A percentile compares a stretch with the other conserved stretches of the same genome.
Evolutionary conservation across 495 filamentous ascomycete genomes (phyloP).

Genomic region (Hypoxylon lienhwacheense): DNA sequence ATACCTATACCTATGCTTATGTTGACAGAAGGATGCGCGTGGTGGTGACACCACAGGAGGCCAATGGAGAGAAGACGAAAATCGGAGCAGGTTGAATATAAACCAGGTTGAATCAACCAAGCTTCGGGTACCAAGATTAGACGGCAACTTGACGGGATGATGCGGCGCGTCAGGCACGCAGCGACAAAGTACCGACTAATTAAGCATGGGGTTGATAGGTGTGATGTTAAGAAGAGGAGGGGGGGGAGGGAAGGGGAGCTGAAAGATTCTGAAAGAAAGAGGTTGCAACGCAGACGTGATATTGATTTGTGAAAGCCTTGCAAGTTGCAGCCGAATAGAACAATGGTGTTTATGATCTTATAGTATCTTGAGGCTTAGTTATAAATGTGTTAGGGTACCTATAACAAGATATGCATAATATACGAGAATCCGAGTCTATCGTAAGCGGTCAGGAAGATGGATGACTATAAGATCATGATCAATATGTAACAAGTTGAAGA

Average conservation of each 20-base stretch:
- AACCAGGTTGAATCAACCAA: constrained; percentile 24
- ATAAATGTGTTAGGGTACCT: too few relatives aligned
- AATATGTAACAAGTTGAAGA: too few relatives aligned
- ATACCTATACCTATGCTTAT: constrained; percentile 35
- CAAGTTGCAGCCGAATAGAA: too few relatives aligned
- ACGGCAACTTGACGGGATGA: constrained; percentile 25
- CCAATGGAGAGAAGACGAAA: constrained; percentile 32
- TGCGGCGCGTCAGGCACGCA: constrained; percentile 22
- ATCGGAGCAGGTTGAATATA: constrained; percentile 28
- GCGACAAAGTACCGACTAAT: constrained; percentile 11
- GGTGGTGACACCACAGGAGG: constrained; percentile 18
- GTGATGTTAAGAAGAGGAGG: background rate
- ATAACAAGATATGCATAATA: background rate
- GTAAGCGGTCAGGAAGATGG: background rate
- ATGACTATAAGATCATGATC: background rate
- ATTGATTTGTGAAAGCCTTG: too few relatives aligned
- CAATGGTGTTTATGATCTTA: too few relatives aligned
- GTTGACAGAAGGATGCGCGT: constrained; percentile 11
- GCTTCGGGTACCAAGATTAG: constrained; percentile 12
- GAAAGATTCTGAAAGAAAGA: background rate
- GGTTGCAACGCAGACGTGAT: background rate
- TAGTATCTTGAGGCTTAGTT: too few relatives aligned
- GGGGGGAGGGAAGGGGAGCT: background rate
- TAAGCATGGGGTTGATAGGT: constrained; percentile 1
- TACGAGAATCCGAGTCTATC: background rate